These are phyloP conservation scores for Serpula lacrymans DNA, from an alignment of 768 basidiomycete species.

Conservation along the genomic window DNA sequence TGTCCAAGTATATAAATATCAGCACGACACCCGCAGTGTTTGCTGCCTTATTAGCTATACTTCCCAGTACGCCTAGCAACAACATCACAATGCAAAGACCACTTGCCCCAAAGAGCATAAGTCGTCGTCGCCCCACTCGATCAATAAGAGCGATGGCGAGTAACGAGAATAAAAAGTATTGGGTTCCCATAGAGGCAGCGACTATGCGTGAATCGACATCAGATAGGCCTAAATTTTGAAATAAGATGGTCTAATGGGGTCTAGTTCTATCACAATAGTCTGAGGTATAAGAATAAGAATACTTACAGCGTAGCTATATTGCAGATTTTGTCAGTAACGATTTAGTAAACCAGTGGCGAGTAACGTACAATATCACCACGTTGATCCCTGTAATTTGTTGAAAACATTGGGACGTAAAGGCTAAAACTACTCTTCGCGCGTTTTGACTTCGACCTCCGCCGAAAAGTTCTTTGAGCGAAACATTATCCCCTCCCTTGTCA, in stretches of 20 bases:
- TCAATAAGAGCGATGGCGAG: slow-evolving; percentile 72
- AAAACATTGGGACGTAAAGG: slow-evolving; percentile 59
- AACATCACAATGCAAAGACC: slow-evolving; percentile 60
- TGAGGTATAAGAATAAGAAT: background rate
- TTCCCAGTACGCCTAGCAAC: slow-evolving; percentile 56
- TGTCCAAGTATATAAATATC: slow-evolving; percentile 69
- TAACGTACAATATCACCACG: slow-evolving; percentile 57
- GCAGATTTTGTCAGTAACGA: slow-evolving; percentile 13
- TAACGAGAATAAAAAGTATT: slow-evolving; percentile 70
- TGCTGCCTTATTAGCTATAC: slow-evolving; percentile 42
- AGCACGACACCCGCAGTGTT: slow-evolving; percentile 52
- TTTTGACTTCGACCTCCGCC: slow-evolving; percentile 56
- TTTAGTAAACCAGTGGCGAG: slow-evolving; percentile 11
- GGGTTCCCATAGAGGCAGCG: slow-evolving; percentile 66
- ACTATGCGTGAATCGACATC: slow-evolving; percentile 59
- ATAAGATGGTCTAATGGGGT: slow-evolving; percentile 41
- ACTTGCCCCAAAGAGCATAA: slow-evolving; percentile 68
- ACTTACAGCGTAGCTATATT: slow-evolving; percentile 29
- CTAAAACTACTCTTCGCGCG: slow-evolving; percentile 54
- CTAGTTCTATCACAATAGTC: background rate
- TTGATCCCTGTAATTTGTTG: slow-evolving; percentile 71
- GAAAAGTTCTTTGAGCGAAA: slow-evolving; percentile 52
- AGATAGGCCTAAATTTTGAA: slow-evolving; percentile 56
- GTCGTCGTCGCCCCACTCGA: slow-evolving; percentile 64
- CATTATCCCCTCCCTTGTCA: slow-evolving; percentile 17